A percentile compares a stretch with the other conserved stretches of the same genome.
Conservation (phyloP, 1,139 yeast genomes). For the Geotrichum bryndzae region DNA sequence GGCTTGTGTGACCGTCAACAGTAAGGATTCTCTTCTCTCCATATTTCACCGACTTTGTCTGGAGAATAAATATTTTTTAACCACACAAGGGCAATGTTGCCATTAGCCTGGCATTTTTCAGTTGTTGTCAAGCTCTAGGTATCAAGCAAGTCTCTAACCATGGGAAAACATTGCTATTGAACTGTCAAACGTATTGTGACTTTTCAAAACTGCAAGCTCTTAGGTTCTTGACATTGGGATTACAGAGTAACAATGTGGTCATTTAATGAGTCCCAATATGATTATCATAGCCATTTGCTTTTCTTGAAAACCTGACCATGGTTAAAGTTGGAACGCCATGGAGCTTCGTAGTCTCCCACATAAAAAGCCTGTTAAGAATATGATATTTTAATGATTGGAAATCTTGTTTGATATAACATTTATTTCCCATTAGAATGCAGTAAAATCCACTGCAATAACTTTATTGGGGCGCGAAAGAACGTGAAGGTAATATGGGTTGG, state of each 20-base stretch:
- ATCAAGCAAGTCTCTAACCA: neutral
- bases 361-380: neutral
- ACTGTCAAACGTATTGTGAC: too few relatives aligned
- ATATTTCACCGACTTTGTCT: neutral
- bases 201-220: neutral
- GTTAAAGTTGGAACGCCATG: neutral
- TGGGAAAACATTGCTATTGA: neutral
- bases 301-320: neutral
- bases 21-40: neutral
- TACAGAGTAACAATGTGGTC: neutral
- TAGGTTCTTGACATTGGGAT: neutral
- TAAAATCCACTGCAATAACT: too few relatives aligned
- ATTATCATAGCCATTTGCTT: neutral
- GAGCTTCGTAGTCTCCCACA: neutral
- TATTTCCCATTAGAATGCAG: too few relatives aligned
- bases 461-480: too few relatives aligned
- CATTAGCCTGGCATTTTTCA: neutral
- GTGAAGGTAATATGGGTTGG: too few relatives aligned
- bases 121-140: neutral
- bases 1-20: neutral
- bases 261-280: neutral
- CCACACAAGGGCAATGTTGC: neutral
- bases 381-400: neutral
- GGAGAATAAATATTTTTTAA: neutral
- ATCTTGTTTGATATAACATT: too few relatives aligned